A percentile compares a stretch with the other conserved stretches of the same genome.
phyloP scores from a whole-genome alignment of 495 filamentous ascomycete genomes.

The Hypoxylon lenormandii region DNA sequence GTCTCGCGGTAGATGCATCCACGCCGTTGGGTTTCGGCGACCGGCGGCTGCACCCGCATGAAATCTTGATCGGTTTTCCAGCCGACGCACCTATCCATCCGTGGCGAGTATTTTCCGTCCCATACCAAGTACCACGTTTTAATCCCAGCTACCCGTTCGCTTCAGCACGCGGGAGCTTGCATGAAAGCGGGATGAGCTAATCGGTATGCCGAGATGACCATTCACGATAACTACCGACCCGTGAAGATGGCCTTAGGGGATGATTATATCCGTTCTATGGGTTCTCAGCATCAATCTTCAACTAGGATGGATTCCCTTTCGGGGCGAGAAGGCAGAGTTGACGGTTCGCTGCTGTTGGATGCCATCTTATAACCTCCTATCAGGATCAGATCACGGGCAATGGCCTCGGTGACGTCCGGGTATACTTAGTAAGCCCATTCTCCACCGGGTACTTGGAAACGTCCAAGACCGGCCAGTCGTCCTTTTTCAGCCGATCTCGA shows the following conservation, averaged over 20 bases:
- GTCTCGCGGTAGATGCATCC: slow-evolving; percentile 8
- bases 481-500: neutral
- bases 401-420: no score
- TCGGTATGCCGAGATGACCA: slow-evolving; percentile 10
- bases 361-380: no score
- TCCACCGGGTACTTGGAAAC: neutral
- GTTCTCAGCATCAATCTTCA: no score
- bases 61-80: slow-evolving; percentile 41
- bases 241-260: no score
- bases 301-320: no score
- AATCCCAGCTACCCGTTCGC: neutral
- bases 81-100: slow-evolving; percentile 24
- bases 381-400: no score
- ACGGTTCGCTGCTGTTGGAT: no score
- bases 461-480: neutral
- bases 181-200: slow-evolving; percentile 3
- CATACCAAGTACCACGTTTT: neutral
- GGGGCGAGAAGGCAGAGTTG: no score
- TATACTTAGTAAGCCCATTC: neutral
- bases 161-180: slow-evolving; percentile 9
- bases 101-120: slow-evolving; percentile 11
- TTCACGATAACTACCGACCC: no score
- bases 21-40: slow-evolving; percentile 1
- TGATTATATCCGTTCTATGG: no score
- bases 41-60: neutral